phyloP scores from a whole-genome alignment of 345 rosid genomes.

The Camelina hispida region DNA sequence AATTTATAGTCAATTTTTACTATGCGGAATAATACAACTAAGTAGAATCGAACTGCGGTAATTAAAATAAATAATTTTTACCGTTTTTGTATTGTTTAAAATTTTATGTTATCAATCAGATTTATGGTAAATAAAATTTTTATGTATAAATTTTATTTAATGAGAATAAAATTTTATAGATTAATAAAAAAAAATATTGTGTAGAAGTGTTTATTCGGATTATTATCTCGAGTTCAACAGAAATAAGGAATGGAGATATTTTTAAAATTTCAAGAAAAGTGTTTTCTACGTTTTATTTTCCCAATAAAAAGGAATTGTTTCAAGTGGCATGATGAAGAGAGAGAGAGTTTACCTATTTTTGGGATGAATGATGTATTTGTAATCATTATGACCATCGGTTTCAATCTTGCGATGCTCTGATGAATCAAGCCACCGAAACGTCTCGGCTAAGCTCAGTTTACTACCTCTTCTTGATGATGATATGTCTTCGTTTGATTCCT shows the following conservation, averaged over 20 bases:
- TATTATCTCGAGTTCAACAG: too few relatives aligned
- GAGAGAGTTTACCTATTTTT: conserved; percentile 61
- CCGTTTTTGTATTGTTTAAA: too few relatives aligned
- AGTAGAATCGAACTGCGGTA: too few relatives aligned
- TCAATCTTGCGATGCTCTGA: conserved; percentile 46
- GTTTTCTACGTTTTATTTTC: background rate
- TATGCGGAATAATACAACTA: too few relatives aligned
- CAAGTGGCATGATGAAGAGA: background rate
- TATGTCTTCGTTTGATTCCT: conserved; percentile 46
- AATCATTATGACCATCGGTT: conserved; percentile 39
- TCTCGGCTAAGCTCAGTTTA: conserved; percentile 52
- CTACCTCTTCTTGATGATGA: conserved; percentile 57
- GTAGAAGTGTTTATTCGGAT: too few relatives aligned
- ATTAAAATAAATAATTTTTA: too few relatives aligned
- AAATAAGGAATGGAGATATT: background rate
- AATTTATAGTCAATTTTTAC: too few relatives aligned
- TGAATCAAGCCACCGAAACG: conserved; percentile 50
- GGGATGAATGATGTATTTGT: conserved; percentile 62
- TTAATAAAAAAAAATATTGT: too few relatives aligned
- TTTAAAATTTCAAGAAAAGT: background rate
- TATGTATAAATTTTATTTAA: too few relatives aligned
- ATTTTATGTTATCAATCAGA: too few relatives aligned
- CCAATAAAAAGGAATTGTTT: background rate
- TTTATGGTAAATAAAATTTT: too few relatives aligned
- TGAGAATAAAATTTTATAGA: too few relatives aligned